Evolutionary conservation across 768 basidiomycete species (phyloP).

Genomic region (Fomitopsis serialis): DNA sequence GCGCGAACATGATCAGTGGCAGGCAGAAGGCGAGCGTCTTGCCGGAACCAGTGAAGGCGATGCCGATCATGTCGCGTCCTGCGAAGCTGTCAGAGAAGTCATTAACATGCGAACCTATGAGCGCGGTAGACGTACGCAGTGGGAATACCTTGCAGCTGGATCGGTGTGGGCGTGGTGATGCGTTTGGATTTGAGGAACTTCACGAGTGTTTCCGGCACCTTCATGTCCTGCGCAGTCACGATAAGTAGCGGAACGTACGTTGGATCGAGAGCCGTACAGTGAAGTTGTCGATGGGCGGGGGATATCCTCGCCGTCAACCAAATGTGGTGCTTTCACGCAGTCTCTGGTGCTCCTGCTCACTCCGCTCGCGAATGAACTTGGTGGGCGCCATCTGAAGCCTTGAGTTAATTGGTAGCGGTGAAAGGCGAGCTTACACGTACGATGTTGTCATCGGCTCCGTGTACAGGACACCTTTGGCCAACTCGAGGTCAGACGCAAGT

Average conservation of each 20-base stretch:
- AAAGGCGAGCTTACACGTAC: slow-evolving; percentile 37
- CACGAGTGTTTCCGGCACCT: slow-evolving; percentile 85
- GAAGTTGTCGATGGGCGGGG: slow-evolving; percentile 90
- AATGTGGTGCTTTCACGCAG: slow-evolving; percentile 93
- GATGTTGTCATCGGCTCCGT: slow-evolving; percentile 79
- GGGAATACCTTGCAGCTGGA: slow-evolving; percentile 95
- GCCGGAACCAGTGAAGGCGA: slow-evolving; percentile 98
- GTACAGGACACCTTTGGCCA: slow-evolving; percentile 91
- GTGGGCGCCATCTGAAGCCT: slow-evolving; percentile 75
- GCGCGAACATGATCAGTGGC: slow-evolving; percentile 93
- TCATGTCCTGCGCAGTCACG: slow-evolving; percentile 75
- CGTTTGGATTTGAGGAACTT: slow-evolving; percentile 80
- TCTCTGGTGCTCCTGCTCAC: slow-evolving; percentile 62
- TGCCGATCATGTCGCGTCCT: slow-evolving; percentile 96
- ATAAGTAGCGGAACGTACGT: slow-evolving; percentile 3
- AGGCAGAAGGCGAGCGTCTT: slow-evolving; percentile 98
- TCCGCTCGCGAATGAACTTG: slow-evolving; percentile 71
- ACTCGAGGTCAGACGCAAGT: slow-evolving; percentile 90
- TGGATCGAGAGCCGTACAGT: slow-evolving; percentile 39
- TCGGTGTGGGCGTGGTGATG: slow-evolving; percentile 86
- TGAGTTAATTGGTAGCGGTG: slow-evolving; percentile 3
- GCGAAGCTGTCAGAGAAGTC: slow-evolving; percentile 56
- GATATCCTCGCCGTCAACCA: slow-evolving; percentile 94
- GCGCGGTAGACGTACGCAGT: slow-evolving; percentile 62
- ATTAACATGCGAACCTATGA: not conserved